Percentiles rank a stretch among this genome's conserved stretches.
phyloP scores from a whole-genome alignment of 345 rosid genomes.

The Rhizophora apiculata region DNA sequence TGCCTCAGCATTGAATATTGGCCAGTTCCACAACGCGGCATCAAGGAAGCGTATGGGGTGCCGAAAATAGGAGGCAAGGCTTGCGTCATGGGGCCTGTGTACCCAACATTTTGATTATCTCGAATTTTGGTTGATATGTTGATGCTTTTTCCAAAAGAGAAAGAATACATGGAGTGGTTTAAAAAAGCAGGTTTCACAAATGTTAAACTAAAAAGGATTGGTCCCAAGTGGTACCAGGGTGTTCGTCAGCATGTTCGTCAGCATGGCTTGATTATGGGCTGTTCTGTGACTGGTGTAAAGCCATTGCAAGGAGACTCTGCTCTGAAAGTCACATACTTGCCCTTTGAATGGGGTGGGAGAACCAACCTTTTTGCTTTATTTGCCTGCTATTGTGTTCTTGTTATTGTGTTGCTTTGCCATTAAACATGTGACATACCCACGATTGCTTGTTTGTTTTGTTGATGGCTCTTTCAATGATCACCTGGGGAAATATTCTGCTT shows the following conservation, averaged over 20 bases:
- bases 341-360: too few species aligned
- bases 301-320: slow-evolving; percentile 35
- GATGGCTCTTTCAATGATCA: too few species aligned
- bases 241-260: slow-evolving; percentile 39
- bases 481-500: too few species aligned
- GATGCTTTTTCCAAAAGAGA: slow-evolving; percentile 43
- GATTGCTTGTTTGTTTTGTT: too few species aligned
- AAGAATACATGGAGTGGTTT: slow-evolving; percentile 45
- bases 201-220: slow-evolving; percentile 36
- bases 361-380: background rate
- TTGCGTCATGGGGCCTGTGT: slow-evolving; percentile 35
- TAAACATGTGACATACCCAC: too few species aligned
- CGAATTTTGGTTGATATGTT: slow-evolving; percentile 36
- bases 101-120: slow-evolving; percentile 42
- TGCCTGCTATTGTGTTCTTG: background rate
- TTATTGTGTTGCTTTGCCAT: background rate
- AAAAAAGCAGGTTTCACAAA: slow-evolving; percentile 36
- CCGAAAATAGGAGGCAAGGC: slow-evolving; percentile 42
- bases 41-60: slow-evolving; percentile 37
- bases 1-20: slow-evolving; percentile 35
- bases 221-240: slow-evolving; percentile 41
- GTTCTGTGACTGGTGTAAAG: slow-evolving; percentile 40
- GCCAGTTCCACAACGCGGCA: slow-evolving; percentile 40
- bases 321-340: slow-evolving; percentile 20
- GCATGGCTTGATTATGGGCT: slow-evolving; percentile 42